These are phyloP conservation scores for Arabidopsis arenosa DNA, from an alignment of 345 rosid genomes.

Conservation along the genomic window DNA sequence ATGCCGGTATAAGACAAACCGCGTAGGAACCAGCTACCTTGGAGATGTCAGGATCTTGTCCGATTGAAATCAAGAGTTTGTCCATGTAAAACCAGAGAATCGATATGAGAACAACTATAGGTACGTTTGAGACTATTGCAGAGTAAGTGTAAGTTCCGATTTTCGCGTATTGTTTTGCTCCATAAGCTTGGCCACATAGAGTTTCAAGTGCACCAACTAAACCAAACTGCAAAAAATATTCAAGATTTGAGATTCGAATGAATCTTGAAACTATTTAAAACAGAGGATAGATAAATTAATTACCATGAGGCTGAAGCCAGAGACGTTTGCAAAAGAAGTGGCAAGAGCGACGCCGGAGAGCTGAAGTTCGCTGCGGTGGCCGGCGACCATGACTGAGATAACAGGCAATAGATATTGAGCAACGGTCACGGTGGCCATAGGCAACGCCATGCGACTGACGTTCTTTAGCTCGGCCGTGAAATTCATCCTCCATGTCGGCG, in stretches of 20 bases:
- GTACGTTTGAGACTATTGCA: constrained; percentile 29
- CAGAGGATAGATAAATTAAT: not conserved
- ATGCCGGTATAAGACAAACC: constrained; percentile 30
- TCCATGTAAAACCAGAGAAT: constrained; percentile 38
- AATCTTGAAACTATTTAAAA: not conserved
- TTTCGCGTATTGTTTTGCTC: constrained; percentile 38
- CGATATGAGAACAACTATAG: constrained; percentile 28
- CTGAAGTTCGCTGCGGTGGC: not conserved
- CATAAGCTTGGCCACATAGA: constrained; percentile 46
- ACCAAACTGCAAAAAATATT: not conserved
- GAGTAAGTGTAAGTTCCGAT: constrained; percentile 37
- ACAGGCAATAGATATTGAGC: not conserved
- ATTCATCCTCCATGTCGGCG: constrained; percentile 25
- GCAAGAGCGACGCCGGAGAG: not conserved
- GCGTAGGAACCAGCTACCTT: constrained; percentile 33
- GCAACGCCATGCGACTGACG: not conserved
- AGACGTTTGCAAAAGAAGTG: not conserved
- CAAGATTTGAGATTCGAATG: not conserved
- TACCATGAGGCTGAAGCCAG: not conserved
- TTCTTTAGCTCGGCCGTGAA: constrained; percentile 20
- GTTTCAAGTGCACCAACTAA: constrained; percentile 44
- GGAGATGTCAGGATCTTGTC: constrained; percentile 46
- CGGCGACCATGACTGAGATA: constrained; percentile 4
- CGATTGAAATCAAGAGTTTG: constrained; percentile 20
- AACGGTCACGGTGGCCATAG: not conserved